These are phyloP conservation scores for Phytophthora sojae DNA, from an alignment of 352 stramenopile species.

Conservation along the genomic window DNA sequence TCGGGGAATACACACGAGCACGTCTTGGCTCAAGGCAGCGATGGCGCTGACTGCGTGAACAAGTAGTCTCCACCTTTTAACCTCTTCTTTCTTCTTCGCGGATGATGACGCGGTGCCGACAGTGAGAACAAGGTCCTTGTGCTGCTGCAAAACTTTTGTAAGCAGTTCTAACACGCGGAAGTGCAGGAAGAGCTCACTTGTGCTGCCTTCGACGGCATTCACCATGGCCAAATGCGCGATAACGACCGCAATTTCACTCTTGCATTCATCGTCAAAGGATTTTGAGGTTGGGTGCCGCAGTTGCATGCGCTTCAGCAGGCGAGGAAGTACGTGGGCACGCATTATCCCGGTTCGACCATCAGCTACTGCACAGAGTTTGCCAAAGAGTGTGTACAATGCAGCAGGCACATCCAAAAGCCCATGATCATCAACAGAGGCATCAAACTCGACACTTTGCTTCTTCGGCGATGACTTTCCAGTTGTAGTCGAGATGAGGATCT, in stretches of 20 bases:
- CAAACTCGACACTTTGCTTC: slow-evolving; percentile 29
- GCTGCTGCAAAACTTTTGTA: slow-evolving; percentile 34
- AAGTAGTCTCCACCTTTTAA: slow-evolving; percentile 51
- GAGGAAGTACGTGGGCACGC: slow-evolving; percentile 66
- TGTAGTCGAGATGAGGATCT: slow-evolving; percentile 42
- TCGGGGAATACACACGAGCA: slow-evolving; percentile 65
- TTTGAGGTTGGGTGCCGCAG: slow-evolving; percentile 29
- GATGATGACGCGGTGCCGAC: slow-evolving; percentile 3
- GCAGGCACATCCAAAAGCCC: slow-evolving; percentile 62
- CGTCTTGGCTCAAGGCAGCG: slow-evolving; percentile 66
- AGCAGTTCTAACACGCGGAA: slow-evolving; percentile 70
- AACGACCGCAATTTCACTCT: slow-evolving; percentile 70
- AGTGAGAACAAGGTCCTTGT: slow-evolving; percentile 13
- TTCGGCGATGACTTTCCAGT: slow-evolving; percentile 18
- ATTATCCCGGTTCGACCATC: slow-evolving; percentile 67
- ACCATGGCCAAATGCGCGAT: slow-evolving; percentile 59
- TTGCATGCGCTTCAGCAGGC: slow-evolving; percentile 78
- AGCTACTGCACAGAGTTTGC: slow-evolving; percentile 65
- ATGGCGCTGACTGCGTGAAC: slow-evolving; percentile 59
- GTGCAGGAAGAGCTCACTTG: slow-evolving; percentile 74
- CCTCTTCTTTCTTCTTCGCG: slow-evolving; percentile 28
- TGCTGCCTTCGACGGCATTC: slow-evolving; percentile 69
- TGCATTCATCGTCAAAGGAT: slow-evolving; percentile 56
- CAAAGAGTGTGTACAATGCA: slow-evolving; percentile 71
- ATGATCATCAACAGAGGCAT: slow-evolving; percentile 50